Evolutionary conservation across 768 basidiomycete genomes (phyloP).

Genomic region (Amanita pallidorosea): DNA sequence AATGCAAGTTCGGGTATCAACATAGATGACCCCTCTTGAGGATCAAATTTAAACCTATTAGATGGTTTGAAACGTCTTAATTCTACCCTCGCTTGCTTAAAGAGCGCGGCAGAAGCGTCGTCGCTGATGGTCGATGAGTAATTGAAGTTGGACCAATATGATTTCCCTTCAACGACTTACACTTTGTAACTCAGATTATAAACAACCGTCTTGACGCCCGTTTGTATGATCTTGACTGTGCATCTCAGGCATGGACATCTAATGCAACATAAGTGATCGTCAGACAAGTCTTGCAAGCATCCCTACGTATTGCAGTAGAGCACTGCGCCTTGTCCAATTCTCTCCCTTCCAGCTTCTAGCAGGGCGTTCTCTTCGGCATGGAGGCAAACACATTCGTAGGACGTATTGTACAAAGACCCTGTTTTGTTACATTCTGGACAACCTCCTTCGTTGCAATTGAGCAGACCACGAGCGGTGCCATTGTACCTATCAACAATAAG

Average conservation of each 20-base stretch:
- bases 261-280: neutral
- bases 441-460: constrained; percentile 88
- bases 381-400: constrained; percentile 82
- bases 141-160: neutral
- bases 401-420: constrained; percentile 28
- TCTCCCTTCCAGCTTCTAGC: constrained; percentile 85
- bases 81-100: constrained; percentile 74
- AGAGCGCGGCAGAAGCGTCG: constrained; percentile 67
- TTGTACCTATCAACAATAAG: constrained; percentile 62
- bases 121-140: constrained; percentile 38
- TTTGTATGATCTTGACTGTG: constrained; percentile 95
- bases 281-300: neutral
- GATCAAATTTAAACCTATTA: constrained; percentile 13
- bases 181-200: constrained; percentile 95
- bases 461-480: constrained; percentile 85
- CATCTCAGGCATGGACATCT: constrained; percentile 99
- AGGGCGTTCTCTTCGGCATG: constrained; percentile 99
- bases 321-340: constrained; percentile 74
- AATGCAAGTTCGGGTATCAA: constrained; percentile 1
- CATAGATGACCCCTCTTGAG: constrained; percentile 8
- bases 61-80: constrained; percentile 61
- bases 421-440: constrained; percentile 70
- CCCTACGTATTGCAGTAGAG: constrained; percentile 98
- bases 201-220: constrained; percentile 83
- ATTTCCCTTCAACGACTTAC: constrained; percentile 32